Evolutionary conservation across 2,329 filamentous ascomycete genomes (phyloP).

Genomic region (Teratosphaeria destructans): DNA sequence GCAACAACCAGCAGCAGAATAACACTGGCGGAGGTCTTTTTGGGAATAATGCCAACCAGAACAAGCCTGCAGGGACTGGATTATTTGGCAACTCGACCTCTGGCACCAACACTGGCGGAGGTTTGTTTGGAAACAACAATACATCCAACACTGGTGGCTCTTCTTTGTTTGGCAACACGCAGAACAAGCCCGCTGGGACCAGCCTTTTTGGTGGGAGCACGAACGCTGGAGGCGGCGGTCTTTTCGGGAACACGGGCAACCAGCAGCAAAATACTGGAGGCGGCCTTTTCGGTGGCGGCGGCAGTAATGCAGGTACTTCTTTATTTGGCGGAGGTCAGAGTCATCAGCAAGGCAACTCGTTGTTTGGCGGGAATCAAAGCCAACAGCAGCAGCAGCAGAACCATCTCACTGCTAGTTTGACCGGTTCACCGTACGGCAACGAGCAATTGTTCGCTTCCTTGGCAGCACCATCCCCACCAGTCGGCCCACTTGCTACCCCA

Average conservation of each 20-base stretch:
- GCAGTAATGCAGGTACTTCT: conserved; percentile 22
- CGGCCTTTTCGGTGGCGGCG: conserved; percentile 25
- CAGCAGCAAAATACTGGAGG: conserved; percentile 30
- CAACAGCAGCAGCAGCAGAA: conserved; percentile 43
- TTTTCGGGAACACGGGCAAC: conserved; percentile 27
- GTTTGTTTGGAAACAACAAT: conserved; percentile 28
- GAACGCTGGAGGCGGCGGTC: conserved; percentile 26
- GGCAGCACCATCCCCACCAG: conserved; percentile 54
- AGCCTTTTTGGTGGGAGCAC: conserved; percentile 32
- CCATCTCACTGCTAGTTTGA: conserved; percentile 49
- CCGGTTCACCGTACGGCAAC: conserved; percentile 81
- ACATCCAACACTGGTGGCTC: conserved; percentile 12
- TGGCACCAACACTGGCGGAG: conserved; percentile 5
- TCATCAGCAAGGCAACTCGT: conserved; percentile 33
- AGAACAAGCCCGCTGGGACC: conserved; percentile 15
- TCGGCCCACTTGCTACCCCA: conserved; percentile 85
- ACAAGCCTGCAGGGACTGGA: conserved; percentile 11
- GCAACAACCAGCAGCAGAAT: conserved; percentile 77
- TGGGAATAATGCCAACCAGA: conserved; percentile 7
- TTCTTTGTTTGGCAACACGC: conserved; percentile 18
- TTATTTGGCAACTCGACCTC: conserved; percentile 17
- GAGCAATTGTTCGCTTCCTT: conserved; percentile 75
- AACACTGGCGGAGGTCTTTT: conserved; percentile 37
- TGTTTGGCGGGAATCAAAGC: conserved; percentile 46
- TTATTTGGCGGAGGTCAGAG: conserved; percentile 34